phyloP scores from a whole-genome alignment of 805 yeast genomes.

The Metschnikowia kunwiensis region DNA sequence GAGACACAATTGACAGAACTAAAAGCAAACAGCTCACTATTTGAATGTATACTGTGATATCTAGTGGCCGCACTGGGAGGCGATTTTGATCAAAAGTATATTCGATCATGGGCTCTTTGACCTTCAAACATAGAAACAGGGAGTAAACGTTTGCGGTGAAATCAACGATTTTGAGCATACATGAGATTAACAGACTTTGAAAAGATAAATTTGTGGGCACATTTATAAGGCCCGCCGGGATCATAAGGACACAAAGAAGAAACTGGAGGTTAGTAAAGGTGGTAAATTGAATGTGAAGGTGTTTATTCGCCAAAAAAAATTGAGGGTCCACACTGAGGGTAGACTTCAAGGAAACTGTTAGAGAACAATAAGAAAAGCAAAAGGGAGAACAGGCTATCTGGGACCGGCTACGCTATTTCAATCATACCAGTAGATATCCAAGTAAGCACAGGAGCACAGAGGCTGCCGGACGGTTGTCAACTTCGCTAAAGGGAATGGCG shows the following conservation, averaged over 20 bases:
- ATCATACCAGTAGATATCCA: conserved; percentile 18
- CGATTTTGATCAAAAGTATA: conserved; percentile 21
- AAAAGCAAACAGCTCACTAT: conserved; percentile 14
- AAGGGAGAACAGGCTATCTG: no score
- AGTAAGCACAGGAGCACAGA: conserved; percentile 20
- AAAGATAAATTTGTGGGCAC: conserved; percentile 9
- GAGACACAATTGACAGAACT: conserved; percentile 15
- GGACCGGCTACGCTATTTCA: no score
- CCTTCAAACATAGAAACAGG: conserved; percentile 21
- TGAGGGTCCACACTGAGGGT: no score
- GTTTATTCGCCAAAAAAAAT: no score
- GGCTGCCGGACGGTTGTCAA: conserved; percentile 31
- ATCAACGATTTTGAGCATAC: conserved; percentile 22
- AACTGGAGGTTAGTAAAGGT: conserved; percentile 8
- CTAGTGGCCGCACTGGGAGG: conserved; percentile 17
- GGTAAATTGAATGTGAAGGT: no score
- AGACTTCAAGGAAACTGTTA: no score
- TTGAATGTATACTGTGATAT: conserved; percentile 31
- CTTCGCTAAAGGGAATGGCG: conserved; percentile 34
- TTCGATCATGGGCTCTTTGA: conserved; percentile 23
- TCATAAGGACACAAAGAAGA: conserved; percentile 13
- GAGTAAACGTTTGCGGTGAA: conserved; percentile 19
- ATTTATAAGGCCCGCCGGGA: conserved; percentile 14
- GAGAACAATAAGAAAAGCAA: no score
- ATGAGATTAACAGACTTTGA: conserved; percentile 18